phyloP scores from a whole-genome alignment of 768 basidiomycete genomes.

The Lactifluus hygrophoroides region DNA sequence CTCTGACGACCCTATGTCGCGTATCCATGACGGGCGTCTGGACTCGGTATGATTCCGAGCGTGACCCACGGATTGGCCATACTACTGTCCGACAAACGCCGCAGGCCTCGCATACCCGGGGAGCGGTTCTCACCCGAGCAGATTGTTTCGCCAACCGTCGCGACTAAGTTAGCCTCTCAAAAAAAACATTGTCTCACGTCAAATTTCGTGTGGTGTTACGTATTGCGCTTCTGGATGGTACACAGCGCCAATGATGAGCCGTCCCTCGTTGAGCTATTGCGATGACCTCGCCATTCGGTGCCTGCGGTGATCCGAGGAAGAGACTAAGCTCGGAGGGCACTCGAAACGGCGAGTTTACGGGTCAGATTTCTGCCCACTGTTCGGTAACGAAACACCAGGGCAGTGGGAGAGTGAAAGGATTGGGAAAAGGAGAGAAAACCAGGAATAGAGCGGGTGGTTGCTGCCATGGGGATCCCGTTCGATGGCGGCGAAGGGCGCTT shows the following conservation, averaged over 20 bases:
- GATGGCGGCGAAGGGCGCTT: not conserved
- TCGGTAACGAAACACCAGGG: not conserved
- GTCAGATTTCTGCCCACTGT: not conserved
- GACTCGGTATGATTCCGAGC: not conserved
- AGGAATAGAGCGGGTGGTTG: not conserved
- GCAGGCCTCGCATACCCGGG: not conserved
- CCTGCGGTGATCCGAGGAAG: slow-evolving; percentile 13
- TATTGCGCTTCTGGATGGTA: slow-evolving; percentile 9
- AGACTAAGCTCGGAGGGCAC: slow-evolving; percentile 1
- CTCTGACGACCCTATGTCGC: slow-evolving; percentile 1
- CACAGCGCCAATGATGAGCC: slow-evolving; percentile 3
- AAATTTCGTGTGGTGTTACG: slow-evolving; percentile 13
- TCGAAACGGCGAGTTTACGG: slow-evolving; percentile 6
- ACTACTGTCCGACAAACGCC: slow-evolving; percentile 6
- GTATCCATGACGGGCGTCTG: slow-evolving; percentile 12
- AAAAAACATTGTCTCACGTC: slow-evolving; percentile 9
- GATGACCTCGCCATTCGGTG: not conserved
- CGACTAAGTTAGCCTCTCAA: slow-evolving; percentile 1
- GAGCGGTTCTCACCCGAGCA: slow-evolving; percentile 14
- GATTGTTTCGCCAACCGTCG: not conserved
- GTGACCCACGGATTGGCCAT: slow-evolving; percentile 3
- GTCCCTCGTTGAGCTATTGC: not conserved
- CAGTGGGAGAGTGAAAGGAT: not conserved
- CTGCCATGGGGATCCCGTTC: slow-evolving; percentile 4
- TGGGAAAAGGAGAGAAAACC: not conserved